Evolutionary conservation across 257 asterid genomes (phyloP), one percentile per base, ranked within the genome.

Genomic region (Petrea volubilis): DNA sequence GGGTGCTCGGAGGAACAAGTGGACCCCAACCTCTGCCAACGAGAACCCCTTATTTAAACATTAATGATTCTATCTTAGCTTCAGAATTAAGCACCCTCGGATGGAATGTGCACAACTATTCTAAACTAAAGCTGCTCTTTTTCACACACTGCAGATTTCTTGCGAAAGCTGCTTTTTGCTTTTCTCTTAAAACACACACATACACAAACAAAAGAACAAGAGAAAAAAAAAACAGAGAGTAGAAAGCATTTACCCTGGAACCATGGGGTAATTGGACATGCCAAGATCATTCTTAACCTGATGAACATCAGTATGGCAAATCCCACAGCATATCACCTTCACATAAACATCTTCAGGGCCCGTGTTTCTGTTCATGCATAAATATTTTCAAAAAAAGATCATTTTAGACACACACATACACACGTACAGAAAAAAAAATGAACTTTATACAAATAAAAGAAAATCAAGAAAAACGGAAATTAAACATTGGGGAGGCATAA

Each of bases 181-280:
- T 21, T 52, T 52, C 33, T 18, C 60, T 56, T 28, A 14, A 14
- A 6, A 15, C 38, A 56, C 21, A 10, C 40, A 57, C 12, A 57
- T 0, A 27, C n/a, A 6, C 25, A 40, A 33, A 69, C 40, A 55
- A 18, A 27, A 28, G 24, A 13, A 44, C 13, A 44, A 13, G 18
- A 44, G 14, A 44, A 14, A n/a, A 46, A 7, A 8, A 0, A 18
- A 52, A n/a, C 23, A 55, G 25, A 33, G 61, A 71, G 63, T 52
- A 20, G 8, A 17, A 62, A 20, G n/a, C 4, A 6, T 5, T 2
- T 93, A 93, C 98, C 98, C 98, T 1, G 98, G 98, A 76, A 93
- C 98, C 96, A 93, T 87, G 69, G 97, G 97, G 75, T 89, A 93
- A 52, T 85, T 89, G 80, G 97, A 93, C 95, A 84, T 89, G 87